Conservation (phyloP, 169 alveolate genomes). For the Plasmodium malariae region DNA sequence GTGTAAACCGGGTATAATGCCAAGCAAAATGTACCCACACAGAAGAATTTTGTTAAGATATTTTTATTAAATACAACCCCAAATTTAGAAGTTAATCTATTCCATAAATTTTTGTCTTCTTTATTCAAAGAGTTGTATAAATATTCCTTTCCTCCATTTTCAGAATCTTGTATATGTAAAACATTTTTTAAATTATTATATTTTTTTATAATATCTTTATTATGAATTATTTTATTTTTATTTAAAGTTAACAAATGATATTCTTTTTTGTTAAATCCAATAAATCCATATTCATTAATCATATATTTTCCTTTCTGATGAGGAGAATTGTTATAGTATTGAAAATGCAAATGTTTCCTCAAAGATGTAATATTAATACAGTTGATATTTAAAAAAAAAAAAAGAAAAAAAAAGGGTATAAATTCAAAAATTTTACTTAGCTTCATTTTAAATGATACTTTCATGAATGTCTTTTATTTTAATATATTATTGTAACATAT, state of each 20-base stretch:
- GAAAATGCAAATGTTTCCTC: slow-evolving; percentile 14
- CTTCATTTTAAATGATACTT: slow-evolving; percentile 32
- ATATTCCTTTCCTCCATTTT: slow-evolving; percentile 35
- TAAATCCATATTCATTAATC: slow-evolving; percentile 26
- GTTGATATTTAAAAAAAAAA: slow-evolving; percentile 27
- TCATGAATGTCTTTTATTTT: not conserved
- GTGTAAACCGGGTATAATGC: slow-evolving; percentile 43
- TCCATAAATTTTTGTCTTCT: slow-evolving; percentile 32
- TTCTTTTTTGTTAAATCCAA: slow-evolving; percentile 45
- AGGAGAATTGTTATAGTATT: not conserved
- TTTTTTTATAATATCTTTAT: slow-evolving; percentile 49
- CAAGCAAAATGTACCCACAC: slow-evolving; percentile 49
- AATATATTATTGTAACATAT: not conserved
- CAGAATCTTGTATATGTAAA: slow-evolving; percentile 50
- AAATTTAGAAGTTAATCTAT: slow-evolving; percentile 16
- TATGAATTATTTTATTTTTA: slow-evolving; percentile 25
- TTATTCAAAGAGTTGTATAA: slow-evolving; percentile 22
- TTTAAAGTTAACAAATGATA: slow-evolving; percentile 30
- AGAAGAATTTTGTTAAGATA: slow-evolving; percentile 28
- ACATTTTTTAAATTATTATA: slow-evolving; percentile 5
- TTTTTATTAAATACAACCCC: slow-evolving; percentile 21
- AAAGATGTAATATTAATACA: slow-evolving; percentile 29
- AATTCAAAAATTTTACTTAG: slow-evolving; percentile 6
- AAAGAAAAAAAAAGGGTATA: slow-evolving; percentile 13
- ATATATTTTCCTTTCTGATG: slow-evolving; percentile 18